Conservation (phyloP, 192 early-diverging fungal species). For the Thamnidium elegans region DNA sequence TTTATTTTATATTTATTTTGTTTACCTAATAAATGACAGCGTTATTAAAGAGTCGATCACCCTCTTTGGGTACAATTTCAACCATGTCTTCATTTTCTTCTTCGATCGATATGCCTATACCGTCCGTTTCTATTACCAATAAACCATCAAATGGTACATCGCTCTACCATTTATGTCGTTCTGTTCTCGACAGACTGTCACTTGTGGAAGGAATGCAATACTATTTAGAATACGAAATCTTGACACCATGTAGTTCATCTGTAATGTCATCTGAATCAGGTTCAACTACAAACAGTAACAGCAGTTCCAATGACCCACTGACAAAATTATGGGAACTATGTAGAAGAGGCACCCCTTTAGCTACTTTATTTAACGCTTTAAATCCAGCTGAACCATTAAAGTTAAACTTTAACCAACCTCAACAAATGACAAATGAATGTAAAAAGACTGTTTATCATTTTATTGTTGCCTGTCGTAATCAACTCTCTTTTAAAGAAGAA, state of each 20-base stretch:
- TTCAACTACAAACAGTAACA: slow-evolving; percentile 12
- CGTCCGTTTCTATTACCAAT: slow-evolving; percentile 35
- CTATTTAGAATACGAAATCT: slow-evolving; percentile 48
- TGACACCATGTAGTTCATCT: slow-evolving; percentile 23
- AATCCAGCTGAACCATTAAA: slow-evolving; percentile 59
- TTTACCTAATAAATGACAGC: neutral
- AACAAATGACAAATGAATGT: slow-evolving; percentile 60
- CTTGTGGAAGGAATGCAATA: slow-evolving; percentile 67
- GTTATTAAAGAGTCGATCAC: neutral
- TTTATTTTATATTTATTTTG: too few species aligned
- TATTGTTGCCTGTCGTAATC: slow-evolving; percentile 79
- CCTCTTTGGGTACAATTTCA: neutral
- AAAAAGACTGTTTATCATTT: slow-evolving; percentile 88
- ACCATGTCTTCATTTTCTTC: neutral
- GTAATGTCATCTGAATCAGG: slow-evolving; percentile 25
- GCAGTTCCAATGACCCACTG: slow-evolving; percentile 55
- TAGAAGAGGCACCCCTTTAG: slow-evolving; percentile 67
- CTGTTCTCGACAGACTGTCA: slow-evolving; percentile 66
- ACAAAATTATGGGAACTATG: slow-evolving; percentile 71
- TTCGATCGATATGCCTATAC: slow-evolving; percentile 29
- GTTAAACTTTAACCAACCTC: slow-evolving; percentile 50
- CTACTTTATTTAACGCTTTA: slow-evolving; percentile 69
- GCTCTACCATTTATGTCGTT: slow-evolving; percentile 70
- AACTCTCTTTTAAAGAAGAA: slow-evolving; percentile 72
- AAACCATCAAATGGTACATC: slow-evolving; percentile 44